Percentiles rank a stretch among this genome's conserved stretches.
Evolutionary conservation across 192 early-diverging fungal genomes (phyloP).

Genomic region (Podila epigama): DNA sequence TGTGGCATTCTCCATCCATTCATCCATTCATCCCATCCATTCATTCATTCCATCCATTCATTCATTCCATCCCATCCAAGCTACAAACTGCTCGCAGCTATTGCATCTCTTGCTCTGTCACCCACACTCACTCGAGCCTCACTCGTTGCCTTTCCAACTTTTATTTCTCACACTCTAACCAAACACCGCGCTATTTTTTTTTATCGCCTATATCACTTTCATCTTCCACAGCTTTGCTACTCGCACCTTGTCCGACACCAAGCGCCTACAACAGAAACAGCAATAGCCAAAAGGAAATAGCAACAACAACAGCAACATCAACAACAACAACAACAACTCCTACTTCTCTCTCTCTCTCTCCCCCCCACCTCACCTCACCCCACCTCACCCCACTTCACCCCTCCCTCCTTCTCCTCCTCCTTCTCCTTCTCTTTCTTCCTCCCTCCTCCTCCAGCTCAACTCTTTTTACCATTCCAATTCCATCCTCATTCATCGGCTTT

Average conservation of each 20-base stretch:
- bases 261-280: too few species aligned
- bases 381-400: neutral
- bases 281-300: too few species aligned
- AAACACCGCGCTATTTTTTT: too few species aligned
- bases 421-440: neutral
- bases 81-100: too few species aligned
- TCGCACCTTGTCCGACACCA: too few species aligned
- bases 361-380: neutral
- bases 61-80: neutral
- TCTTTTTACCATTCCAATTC: neutral
- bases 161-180: too few species aligned
- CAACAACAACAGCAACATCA: too few species aligned
- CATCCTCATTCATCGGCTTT: slow-evolving; percentile 4
- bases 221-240: too few species aligned
- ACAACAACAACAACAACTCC: neutral
- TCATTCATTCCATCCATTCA: neutral
- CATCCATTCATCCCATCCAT: neutral
- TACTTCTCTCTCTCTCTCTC: neutral
- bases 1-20: neutral
- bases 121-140: neutral
- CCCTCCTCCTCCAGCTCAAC: neutral
- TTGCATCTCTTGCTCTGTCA: neutral
- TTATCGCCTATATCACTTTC: too few species aligned
- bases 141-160: too few species aligned
- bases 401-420: neutral